These are phyloP conservation scores for Coprinopsis marcescibilis DNA, from an alignment of 768 basidiomycete genomes.

Conservation along the genomic window DNA sequence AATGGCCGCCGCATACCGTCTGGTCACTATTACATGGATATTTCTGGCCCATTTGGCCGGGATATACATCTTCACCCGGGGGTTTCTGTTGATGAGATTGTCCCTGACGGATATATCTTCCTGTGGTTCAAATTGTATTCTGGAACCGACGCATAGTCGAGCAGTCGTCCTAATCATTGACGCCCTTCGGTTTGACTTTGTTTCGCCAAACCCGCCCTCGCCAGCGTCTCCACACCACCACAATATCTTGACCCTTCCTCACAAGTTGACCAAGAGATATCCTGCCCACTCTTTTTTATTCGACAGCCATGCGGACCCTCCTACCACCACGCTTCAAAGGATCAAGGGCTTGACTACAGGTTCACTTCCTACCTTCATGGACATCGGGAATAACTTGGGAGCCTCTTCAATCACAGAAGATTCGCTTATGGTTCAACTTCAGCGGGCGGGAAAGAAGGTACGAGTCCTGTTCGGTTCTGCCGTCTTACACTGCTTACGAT, in stretches of 20 bases:
- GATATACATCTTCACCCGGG: conserved; percentile 85
- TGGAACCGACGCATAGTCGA: conserved; percentile 65
- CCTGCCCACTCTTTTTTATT: conserved; percentile 81
- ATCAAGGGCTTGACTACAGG: conserved; percentile 95
- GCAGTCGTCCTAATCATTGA: conserved; percentile 88
- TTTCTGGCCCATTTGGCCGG: conserved; percentile 66
- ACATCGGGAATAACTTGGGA: conserved; percentile 90
- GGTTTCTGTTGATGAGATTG: conserved; percentile 82
- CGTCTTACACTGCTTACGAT: neutral
- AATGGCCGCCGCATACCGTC: neutral
- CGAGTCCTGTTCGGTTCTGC: conserved; percentile 8
- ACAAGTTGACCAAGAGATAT: conserved; percentile 53
- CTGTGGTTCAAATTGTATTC: conserved; percentile 28
- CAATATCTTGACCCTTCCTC: conserved; percentile 74
- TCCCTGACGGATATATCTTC: conserved; percentile 55
- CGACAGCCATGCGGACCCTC: conserved; percentile 89
- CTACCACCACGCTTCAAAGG: conserved; percentile 90
- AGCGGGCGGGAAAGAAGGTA: conserved; percentile 54
- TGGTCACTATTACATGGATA: conserved; percentile 44
- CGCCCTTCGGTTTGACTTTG: conserved; percentile 89
- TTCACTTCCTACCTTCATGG: conserved; percentile 91
- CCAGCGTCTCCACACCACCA: conserved; percentile 71
- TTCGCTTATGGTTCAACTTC: conserved; percentile 74
- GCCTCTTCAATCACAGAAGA: conserved; percentile 85
- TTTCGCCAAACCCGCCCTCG: conserved; percentile 62